Conservation (phyloP, 2,329 filamentous ascomycete species). For the Phaeosphaeriaceae sp. region DNA sequence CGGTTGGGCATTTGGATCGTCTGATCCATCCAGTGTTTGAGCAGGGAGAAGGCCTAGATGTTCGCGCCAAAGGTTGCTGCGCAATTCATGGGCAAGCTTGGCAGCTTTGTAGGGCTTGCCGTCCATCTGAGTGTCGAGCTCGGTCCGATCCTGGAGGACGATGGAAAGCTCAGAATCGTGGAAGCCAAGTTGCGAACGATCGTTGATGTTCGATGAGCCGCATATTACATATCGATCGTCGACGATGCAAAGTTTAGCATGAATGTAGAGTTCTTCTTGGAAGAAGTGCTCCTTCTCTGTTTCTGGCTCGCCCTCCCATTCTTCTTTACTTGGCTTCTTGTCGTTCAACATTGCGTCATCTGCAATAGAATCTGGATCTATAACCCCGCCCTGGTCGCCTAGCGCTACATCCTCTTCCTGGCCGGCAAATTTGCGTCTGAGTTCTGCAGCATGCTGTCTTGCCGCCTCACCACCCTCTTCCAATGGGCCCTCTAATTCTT, state of each 20-base stretch:
- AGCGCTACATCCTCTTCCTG: constrained; percentile 48
- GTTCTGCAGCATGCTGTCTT: constrained; percentile 54
- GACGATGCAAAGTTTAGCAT: constrained; percentile 87
- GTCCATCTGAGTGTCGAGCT: constrained; percentile 75
- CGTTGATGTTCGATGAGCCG: constrained; percentile 89
- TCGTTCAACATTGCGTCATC: constrained; percentile 82
- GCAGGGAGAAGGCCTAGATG: constrained; percentile 82
- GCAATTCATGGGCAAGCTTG: constrained; percentile 80
- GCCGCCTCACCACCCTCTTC: constrained; percentile 46
- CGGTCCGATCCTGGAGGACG: constrained; percentile 82
- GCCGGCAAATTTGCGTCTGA: constrained; percentile 55
- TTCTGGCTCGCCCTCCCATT: constrained; percentile 75
- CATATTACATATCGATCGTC: constrained; percentile 87
- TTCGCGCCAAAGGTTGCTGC: constrained; percentile 86
- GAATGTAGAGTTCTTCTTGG: constrained; percentile 95
- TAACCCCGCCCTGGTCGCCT: constrained; percentile 45
- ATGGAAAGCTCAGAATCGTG: constrained; percentile 93
- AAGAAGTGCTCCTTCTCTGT: constrained; percentile 87
- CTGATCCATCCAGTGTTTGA: constrained; percentile 69
- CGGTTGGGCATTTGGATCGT: constrained; percentile 78
- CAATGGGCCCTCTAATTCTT: constrained; percentile 74
- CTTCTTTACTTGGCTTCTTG: constrained; percentile 68
- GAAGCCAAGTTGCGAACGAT: constrained; percentile 83
- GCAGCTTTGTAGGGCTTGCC: constrained; percentile 78
- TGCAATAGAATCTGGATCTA: constrained; percentile 70